These are phyloP conservation scores for Suillus bovinus DNA, from an alignment of 768 basidiomycete genomes.

Conservation along the genomic window DNA sequence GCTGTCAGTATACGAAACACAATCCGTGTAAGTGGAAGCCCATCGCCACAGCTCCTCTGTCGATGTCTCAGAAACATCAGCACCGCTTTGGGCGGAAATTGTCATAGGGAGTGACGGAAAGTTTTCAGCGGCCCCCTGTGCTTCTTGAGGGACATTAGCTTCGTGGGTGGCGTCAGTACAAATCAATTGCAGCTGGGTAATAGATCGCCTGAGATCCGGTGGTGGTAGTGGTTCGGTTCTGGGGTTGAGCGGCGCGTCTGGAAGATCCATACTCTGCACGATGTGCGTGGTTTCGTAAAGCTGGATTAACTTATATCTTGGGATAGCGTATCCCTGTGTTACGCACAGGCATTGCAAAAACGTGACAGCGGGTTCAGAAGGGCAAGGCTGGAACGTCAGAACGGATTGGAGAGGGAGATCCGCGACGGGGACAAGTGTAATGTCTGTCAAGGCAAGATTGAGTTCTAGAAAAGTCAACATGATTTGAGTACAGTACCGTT, in stretches of 20 bases:
- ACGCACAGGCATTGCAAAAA: slow-evolving; percentile 69
- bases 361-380: slow-evolving; percentile 52
- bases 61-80: slow-evolving; percentile 13
- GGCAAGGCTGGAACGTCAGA: slow-evolving; percentile 64
- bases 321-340: slow-evolving; percentile 52
- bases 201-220: slow-evolving; percentile 65
- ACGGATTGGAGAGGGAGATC: slow-evolving; percentile 79
- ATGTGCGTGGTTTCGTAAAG: slow-evolving; percentile 43
- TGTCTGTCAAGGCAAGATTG: slow-evolving; percentile 47
- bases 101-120: slow-evolving; percentile 29
- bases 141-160: slow-evolving; percentile 29
- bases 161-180: slow-evolving; percentile 38
- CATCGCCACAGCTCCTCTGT: slow-evolving; percentile 27
- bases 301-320: slow-evolving; percentile 41
- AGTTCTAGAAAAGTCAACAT: not conserved
- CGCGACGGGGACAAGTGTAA: slow-evolving; percentile 63
- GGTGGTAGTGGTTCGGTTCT: slow-evolving; percentile 30
- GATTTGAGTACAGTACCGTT: slow-evolving; percentile 60
- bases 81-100: slow-evolving; percentile 35
- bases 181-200: slow-evolving; percentile 61
- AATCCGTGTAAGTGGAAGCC: slow-evolving; percentile 39
- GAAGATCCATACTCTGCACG: slow-evolving; percentile 25
- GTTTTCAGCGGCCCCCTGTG: slow-evolving; percentile 29
- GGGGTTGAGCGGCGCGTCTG: slow-evolving; percentile 38
- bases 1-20: slow-evolving; percentile 57